Evolutionary conservation across 176 grass and related monocot species (phyloP), one percentile per base, ranked within the genome.

Genomic region (Zizania latifolia): DNA sequence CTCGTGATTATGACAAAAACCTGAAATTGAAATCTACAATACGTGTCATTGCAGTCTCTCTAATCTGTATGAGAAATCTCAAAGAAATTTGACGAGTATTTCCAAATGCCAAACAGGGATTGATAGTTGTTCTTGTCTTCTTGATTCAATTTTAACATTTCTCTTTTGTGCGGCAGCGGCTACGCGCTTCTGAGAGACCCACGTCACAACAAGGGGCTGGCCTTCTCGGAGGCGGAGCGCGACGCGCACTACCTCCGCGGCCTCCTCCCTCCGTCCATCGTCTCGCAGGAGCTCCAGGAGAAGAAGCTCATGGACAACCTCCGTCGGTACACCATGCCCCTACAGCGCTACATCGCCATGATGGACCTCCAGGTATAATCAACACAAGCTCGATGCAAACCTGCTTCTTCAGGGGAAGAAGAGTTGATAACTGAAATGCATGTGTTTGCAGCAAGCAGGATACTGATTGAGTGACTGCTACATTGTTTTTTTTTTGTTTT

Each of bases 191-290:
- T 97, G 9, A 80, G 94, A 5, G 94, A 93, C 45, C 94, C 90
- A 5, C 81, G 76, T 2, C 85, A 97, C 88, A 97, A 97, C 88
- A 97, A 93, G 86, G 90, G 87, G 0, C 82, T 97, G 28, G 87
- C 93, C 43, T 97, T 93, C 79, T 77, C 79, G 2, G 85, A 93
- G 80, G 84, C 77, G 70, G 90, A 97, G 87, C 91, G 93, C 13
- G 93, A 97, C 92, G 87, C 90, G 72, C 93, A 97, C 87, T 97
- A 93, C 79, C 77, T 97, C 13, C 87, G 93, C 0, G 93, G 93
- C 16, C 93, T 97, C 1, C 84, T 97, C 2, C 93, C 93, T 0
- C 93, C 90, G 1, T 80, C 85, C 17, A 60, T 89, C 33, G 70
- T 81, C 48, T 79, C 85, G 5, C 93, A 97, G 82, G 85, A 93